phyloP scores from a whole-genome alignment of 495 filamentous ascomycete genomes.

The Apiosordaria backusii region DNA sequence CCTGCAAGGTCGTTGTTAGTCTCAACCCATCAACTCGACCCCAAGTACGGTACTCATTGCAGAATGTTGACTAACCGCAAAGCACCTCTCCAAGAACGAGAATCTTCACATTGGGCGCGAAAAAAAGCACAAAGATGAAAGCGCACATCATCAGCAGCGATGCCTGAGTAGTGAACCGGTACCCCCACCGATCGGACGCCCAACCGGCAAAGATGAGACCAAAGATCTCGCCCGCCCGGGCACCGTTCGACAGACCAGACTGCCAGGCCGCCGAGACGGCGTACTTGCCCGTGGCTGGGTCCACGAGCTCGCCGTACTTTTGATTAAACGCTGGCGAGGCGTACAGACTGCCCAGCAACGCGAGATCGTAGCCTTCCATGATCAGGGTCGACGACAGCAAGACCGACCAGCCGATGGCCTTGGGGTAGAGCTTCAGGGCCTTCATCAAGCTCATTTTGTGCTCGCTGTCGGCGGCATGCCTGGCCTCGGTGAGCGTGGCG shows the following conservation, averaged over 20 bases:
- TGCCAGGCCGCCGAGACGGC: conserved; percentile 37
- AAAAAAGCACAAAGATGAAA: conserved; percentile 55
- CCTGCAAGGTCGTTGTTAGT: conserved; percentile 43
- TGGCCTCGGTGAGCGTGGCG: conserved; percentile 27
- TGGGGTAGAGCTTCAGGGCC: conserved; percentile 43
- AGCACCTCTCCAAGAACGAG: conserved; percentile 64
- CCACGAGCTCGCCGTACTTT: conserved; percentile 30
- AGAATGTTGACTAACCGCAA: conserved; percentile 25
- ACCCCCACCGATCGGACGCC: conserved; percentile 34
- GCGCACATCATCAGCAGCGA: conserved; percentile 40
- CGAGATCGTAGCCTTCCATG: conserved; percentile 58
- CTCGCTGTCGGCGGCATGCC: conserved; percentile 33
- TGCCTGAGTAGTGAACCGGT: conserved; percentile 36
- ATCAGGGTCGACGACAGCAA: conserved; percentile 49
- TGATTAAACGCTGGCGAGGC: conserved; percentile 34
- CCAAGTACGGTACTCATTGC: background rate
- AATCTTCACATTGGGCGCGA: conserved; percentile 56
- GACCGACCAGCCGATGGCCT: conserved; percentile 49
- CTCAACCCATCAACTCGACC: background rate
- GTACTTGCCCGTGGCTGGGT: conserved; percentile 25
- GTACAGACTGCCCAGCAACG: conserved; percentile 33
- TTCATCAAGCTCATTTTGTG: conserved; percentile 39
- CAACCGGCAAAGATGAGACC: conserved; percentile 35
- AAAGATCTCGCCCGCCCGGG: conserved; percentile 37
- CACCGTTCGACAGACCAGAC: conserved; percentile 36